Conservation (phyloP, 257 asterid genomes). For the Rubia yunnanensis region DNA sequence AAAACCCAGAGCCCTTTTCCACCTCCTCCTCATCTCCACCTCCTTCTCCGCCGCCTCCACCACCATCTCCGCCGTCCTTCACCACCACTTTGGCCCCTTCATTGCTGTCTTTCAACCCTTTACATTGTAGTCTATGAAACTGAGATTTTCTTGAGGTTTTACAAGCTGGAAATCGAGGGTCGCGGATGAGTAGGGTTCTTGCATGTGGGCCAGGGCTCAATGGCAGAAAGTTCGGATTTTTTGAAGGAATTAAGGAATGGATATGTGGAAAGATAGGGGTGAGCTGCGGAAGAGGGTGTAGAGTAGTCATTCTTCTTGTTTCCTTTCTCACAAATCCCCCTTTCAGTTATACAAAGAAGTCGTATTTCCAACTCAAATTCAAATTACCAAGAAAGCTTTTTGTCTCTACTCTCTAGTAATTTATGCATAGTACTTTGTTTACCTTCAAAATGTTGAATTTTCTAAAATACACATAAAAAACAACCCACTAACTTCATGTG, state of each 20-base stretch:
- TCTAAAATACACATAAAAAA: too few relatives aligned
- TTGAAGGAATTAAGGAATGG: constrained; percentile 15
- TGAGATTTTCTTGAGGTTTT: constrained; percentile 16
- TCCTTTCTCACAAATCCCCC: constrained; percentile 5
- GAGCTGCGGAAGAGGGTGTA: constrained; percentile 33
- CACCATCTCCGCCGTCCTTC: constrained; percentile 29
- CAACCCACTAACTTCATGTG: background rate
- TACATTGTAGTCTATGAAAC: constrained; percentile 30
- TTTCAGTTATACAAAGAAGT: background rate
- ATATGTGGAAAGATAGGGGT: constrained; percentile 28
- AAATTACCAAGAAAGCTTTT: background rate
- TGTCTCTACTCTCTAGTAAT: background rate
- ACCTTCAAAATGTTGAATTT: background rate
- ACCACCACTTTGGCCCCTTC: constrained; percentile 40
- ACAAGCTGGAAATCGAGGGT: constrained; percentile 20
- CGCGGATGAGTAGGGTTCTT: constrained; percentile 17
- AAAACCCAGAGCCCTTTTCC: constrained; percentile 39
- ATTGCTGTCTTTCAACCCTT: constrained; percentile 30
- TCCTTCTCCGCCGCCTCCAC: constrained; percentile 45
- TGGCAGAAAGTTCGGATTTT: constrained; percentile 15
- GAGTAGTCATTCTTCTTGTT: constrained; percentile 25
- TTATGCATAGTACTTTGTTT: background rate
- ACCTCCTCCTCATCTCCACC: constrained; percentile 44
- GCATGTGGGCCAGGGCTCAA: constrained; percentile 11
- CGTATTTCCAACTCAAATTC: background rate